Evolutionary conservation across 163 green algal genomes (phyloP), one percentile per base, ranked within the genome.

Genomic region (Coccomyxa subellipsoidea): DNA sequence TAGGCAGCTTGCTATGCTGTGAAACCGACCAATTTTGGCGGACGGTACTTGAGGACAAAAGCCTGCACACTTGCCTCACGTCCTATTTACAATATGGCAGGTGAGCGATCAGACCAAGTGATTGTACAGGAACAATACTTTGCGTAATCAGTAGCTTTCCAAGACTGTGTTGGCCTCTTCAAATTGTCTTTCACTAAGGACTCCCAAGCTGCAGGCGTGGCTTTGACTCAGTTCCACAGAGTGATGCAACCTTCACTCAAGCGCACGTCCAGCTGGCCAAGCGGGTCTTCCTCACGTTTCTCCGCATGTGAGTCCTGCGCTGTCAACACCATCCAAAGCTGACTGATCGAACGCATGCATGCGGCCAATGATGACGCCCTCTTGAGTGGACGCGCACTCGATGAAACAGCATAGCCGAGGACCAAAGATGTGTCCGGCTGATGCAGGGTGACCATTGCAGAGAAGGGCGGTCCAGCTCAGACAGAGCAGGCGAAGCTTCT

Each of bases 281-380:
- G 38, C 81, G 87, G 10, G 86, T 91, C 8, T 93, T 93, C 87
- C 89, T 88, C 81, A 82, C 89, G 7, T 82, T 88, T 36, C 73
- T 88, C 39, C 82, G 89, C 69, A 89, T 93, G 89, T 93, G 78
- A 85, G 89, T 36, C 4, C 27, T 34, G 23, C 21, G 23, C 15
- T 59, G 47, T 59, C 15, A 59, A 36, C 10, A 39, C 2, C 36
- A 38, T 25, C 18, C 66, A 34, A 23, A 18, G 31, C 8, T 73
- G 66, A 73, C n/a, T 34, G 27, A 4, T 23, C 4, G 66, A 18
- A 5, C 27, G n/a, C 66, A 73, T 73, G 66, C 66, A 73, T 73
- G 29, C n/a, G 29, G 66, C 66, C 31, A 4, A 18, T 36, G 73
- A 38, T 27, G 23, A 0, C 66, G 34, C 72, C 27, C 37, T 80